A percentile compares a stretch with the other conserved stretches of the same genome.
Conservation (phyloP, 306 rosid genomes). For the Pyrus betulifolia region DNA sequence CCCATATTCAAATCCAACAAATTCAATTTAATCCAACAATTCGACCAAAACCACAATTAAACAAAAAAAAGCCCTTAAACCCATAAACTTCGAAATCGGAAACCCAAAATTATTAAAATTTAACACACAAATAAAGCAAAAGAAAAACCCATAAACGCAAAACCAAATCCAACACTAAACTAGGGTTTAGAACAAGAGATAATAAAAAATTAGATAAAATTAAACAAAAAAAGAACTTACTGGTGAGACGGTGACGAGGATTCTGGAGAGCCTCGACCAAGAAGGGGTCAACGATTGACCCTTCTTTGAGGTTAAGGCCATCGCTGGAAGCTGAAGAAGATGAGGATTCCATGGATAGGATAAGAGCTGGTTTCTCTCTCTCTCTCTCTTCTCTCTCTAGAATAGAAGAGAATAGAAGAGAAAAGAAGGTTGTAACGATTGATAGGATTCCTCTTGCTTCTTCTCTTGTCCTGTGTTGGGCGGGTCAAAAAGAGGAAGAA, state of each 20-base stretch:
- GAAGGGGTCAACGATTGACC: constrained; percentile 79
- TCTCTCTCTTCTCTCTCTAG: no score
- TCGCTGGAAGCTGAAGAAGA: constrained; percentile 32
- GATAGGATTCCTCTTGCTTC: constrained; percentile 5
- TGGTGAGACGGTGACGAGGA: constrained; percentile 83
- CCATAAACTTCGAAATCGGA: constrained; percentile 1
- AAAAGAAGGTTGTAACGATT: neutral
- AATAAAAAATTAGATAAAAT: neutral
- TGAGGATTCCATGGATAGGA: constrained; percentile 40
- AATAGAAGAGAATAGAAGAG: neutral
- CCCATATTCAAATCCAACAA: neutral
- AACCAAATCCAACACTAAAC: neutral
- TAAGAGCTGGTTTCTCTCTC: constrained; percentile 1
- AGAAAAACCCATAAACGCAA: neutral
- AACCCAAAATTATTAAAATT: constrained; percentile 1
- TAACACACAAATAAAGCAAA: neutral
- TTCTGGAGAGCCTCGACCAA: constrained; percentile 91
- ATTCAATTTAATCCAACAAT: neutral
- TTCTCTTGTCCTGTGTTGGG: constrained; percentile 15
- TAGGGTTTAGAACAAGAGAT: neutral
- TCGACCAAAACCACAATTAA: neutral
- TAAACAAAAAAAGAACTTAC: constrained; percentile 25
- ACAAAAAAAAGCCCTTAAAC: neutral
- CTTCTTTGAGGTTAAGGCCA: constrained; percentile 30
- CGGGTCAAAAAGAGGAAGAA: constrained; percentile 21